A percentile compares a stretch with the other conserved stretches of the same genome.
These are phyloP conservation scores for Macrolepiota fuliginosa DNA, from an alignment of 768 basidiomycete species.

Conservation along the genomic window DNA sequence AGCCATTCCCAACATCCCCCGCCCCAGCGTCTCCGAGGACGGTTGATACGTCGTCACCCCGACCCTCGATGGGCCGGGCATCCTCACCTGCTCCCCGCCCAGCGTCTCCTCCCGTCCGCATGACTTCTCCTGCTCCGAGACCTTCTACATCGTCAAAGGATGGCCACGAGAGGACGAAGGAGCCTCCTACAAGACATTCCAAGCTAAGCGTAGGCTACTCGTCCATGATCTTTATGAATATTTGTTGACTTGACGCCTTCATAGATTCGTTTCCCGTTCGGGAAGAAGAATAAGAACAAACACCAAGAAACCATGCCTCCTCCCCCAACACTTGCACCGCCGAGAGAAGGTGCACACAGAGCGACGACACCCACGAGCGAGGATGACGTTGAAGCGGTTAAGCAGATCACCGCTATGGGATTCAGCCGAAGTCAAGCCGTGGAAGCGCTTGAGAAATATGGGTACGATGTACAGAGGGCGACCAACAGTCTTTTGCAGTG, in stretches of 20 bases:
- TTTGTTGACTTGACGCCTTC: slow-evolving; percentile 3
- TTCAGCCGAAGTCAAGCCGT: slow-evolving; percentile 84
- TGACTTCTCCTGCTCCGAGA: slow-evolving; percentile 57
- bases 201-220: slow-evolving; percentile 68
- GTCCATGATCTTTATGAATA: slow-evolving; percentile 1
- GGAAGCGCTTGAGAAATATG: slow-evolving; percentile 77
- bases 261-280: slow-evolving; percentile 78
- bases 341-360: slow-evolving; percentile 42
- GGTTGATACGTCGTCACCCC: slow-evolving; percentile 34
- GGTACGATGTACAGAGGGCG: slow-evolving; percentile 78
- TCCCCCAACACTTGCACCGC: slow-evolving; percentile 38
- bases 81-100: slow-evolving; percentile 41
- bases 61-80: slow-evolving; percentile 27
- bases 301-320: slow-evolving; percentile 40
- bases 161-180: slow-evolving; percentile 54
- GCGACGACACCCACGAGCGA: slow-evolving; percentile 51
- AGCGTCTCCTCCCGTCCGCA: slow-evolving; percentile 50
- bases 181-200: slow-evolving; percentile 57
- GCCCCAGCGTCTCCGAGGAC: slow-evolving; percentile 27
- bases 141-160: slow-evolving; percentile 62
- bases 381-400: slow-evolving; percentile 75
- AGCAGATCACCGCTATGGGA: slow-evolving; percentile 85
- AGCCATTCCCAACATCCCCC: slow-evolving; percentile 9
- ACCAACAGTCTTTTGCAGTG: slow-evolving; percentile 68
- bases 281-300: slow-evolving; percentile 69